phyloP scores from a whole-genome alignment of 2,329 filamentous ascomycete species.

The Penicillium oxalicum region DNA sequence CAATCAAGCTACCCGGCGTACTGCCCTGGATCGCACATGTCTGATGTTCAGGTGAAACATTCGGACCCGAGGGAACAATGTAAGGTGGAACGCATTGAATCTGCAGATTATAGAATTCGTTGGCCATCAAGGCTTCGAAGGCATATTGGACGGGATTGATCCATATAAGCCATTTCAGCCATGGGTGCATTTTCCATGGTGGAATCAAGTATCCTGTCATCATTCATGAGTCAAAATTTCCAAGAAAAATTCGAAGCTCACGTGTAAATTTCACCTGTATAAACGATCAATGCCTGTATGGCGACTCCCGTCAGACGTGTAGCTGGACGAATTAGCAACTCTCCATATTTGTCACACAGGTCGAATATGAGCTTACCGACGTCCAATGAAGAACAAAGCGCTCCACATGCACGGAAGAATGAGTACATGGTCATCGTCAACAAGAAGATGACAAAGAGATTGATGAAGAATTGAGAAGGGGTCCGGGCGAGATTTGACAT shows the following conservation, averaged over 20 bases:
- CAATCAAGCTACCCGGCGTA: conserved; percentile 46
- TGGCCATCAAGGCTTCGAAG: conserved; percentile 63
- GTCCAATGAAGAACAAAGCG: conserved; percentile 46
- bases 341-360: too few species aligned
- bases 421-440: conserved; percentile 52
- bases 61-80: conserved; percentile 51
- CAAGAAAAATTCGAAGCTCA: not conserved
- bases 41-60: conserved; percentile 46
- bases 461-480: conserved; percentile 58
- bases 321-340: conserved; percentile 22
- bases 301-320: conserved; percentile 46
- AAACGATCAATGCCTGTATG: conserved; percentile 52
- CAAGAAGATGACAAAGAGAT: conserved; percentile 49
- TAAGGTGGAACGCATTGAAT: conserved; percentile 52
- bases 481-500: conserved; percentile 53
- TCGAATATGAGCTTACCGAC: conserved; percentile 29
- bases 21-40: conserved; percentile 56
- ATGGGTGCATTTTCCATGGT: conserved; percentile 57
- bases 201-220: conserved; percentile 54
- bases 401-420: conserved; percentile 48
- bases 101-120: conserved; percentile 60
- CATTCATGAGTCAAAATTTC: not conserved
- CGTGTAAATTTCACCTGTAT: conserved; percentile 38
- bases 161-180: conserved; percentile 60
- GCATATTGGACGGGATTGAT: conserved; percentile 63